Evolutionary conservation across 805 yeast species (phyloP).

Genomic region (Scheffersomyces spartinae): DNA sequence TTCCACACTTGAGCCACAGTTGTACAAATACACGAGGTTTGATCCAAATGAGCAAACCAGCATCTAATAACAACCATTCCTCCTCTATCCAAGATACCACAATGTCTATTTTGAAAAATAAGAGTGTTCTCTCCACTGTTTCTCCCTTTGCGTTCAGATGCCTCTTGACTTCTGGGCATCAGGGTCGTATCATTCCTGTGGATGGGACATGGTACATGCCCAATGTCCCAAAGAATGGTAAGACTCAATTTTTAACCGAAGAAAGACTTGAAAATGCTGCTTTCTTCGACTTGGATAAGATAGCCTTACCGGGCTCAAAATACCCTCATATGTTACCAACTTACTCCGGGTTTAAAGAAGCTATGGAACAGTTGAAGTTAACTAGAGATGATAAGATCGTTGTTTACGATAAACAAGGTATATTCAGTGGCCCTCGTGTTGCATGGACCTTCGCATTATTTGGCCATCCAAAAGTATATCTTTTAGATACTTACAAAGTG

Average conservation of each 20-base stretch:
- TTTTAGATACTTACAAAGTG: conserved; percentile 57
- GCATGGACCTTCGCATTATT: conserved; percentile 82
- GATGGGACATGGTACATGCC: conserved; percentile 96
- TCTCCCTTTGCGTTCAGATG: conserved; percentile 7
- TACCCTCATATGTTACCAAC: conserved; percentile 92
- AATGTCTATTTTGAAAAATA: no score
- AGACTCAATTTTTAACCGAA: conserved; percentile 38
- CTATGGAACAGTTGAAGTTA: conserved; percentile 47
- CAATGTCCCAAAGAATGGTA: conserved; percentile 47
- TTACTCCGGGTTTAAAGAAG: conserved; percentile 38
- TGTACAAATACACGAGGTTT: no score
- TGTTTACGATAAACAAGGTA: conserved; percentile 76
- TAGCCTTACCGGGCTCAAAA: conserved; percentile 45
- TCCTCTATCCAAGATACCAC: no score
- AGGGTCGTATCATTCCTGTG: conserved; percentile 39
- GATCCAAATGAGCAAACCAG: no score
- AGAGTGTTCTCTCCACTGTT: conserved; percentile 4
- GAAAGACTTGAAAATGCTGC: conserved; percentile 57
- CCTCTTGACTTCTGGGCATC: conserved; percentile 3
- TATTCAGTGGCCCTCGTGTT: conserved; percentile 82
- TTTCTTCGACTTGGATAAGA: conserved; percentile 67
- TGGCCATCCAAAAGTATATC: conserved; percentile 59
- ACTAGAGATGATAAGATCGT: conserved; percentile 46
- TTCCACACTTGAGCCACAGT: no score
- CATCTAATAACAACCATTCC: no score